A percentile compares a stretch with the other conserved stretches of the same genome.
Evolutionary conservation across 139 green algal genomes (phyloP).

Genomic region (Micromonas pusilla): DNA sequence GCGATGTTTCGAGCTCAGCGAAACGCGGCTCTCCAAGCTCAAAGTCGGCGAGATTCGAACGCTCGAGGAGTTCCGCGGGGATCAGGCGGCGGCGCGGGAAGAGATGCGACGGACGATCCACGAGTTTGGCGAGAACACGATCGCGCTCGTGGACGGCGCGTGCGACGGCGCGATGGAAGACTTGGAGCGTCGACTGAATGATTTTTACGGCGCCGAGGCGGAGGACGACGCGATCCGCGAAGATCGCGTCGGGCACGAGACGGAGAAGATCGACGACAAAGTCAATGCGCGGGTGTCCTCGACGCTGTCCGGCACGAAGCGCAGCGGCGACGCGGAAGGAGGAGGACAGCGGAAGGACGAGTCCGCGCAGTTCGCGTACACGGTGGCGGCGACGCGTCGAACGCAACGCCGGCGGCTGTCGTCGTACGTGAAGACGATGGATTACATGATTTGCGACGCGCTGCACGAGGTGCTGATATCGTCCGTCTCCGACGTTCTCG

Average conservation of each 20-base stretch:
- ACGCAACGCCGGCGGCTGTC: constrained; percentile 33
- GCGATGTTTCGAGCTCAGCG: constrained; percentile 53
- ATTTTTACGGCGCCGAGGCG: neutral
- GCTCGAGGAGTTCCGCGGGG: constrained; percentile 19
- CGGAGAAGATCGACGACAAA: neutral
- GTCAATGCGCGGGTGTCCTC: neutral
- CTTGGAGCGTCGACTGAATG: constrained; percentile 25
- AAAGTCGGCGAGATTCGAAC: constrained; percentile 30
- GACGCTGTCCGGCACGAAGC: no score
- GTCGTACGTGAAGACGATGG: constrained; percentile 32
- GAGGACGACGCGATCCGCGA: no score
- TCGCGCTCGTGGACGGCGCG: constrained; percentile 10
- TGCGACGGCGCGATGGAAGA: constrained; percentile 14
- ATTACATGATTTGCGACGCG: constrained; percentile 39
- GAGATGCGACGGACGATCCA: constrained; percentile 3
- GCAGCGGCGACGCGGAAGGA: no score
- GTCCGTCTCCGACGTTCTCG: constrained; percentile 38
- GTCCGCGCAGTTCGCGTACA: constrained; percentile 25
- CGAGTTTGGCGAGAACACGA: neutral
- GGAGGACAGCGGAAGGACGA: no score
- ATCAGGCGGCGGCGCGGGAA: neutral
- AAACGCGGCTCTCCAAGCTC: constrained; percentile 52
- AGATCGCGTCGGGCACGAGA: no score
- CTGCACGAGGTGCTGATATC: constrained; percentile 37
- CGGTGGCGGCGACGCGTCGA: constrained; percentile 28